phyloP scores from a whole-genome alignment of 148 eudicot species.

The Chenopodium quinoa region DNA sequence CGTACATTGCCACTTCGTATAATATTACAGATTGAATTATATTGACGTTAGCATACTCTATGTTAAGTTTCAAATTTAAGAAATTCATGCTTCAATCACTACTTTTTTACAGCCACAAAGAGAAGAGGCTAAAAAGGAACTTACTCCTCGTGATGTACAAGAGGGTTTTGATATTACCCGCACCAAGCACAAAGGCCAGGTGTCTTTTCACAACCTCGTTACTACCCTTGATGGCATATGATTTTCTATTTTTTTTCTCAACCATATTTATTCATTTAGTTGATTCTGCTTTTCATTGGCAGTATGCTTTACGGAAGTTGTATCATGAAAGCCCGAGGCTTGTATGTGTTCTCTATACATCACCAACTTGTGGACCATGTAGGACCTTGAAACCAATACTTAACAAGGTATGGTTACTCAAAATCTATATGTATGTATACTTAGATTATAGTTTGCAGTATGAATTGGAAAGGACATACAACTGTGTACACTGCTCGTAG shows the following conservation, averaged over 20 bases:
- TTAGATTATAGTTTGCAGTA: not conserved
- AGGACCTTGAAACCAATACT: constrained; percentile 97
- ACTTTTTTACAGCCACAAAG: constrained; percentile 52
- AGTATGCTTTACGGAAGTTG: constrained; percentile 96
- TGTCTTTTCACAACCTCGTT: constrained; percentile 32
- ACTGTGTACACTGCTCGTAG: not conserved
- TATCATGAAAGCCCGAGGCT: constrained; percentile 98
- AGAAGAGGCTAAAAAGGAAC: constrained; percentile 83
- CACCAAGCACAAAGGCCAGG: constrained; percentile 96
- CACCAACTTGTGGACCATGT: constrained; percentile 98
- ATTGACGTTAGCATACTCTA: too few relatives aligned
- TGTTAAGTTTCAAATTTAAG: not conserved
- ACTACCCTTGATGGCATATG: not conserved
- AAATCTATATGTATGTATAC: not conserved
- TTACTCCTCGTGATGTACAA: constrained; percentile 61
- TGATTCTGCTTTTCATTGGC: constrained; percentile 21
- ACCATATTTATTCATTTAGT: not conserved
- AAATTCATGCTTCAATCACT: not conserved
- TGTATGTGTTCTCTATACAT: constrained; percentile 77
- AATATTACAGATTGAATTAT: too few relatives aligned
- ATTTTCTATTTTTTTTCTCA: not conserved
- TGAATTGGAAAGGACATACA: not conserved
- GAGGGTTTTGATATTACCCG: constrained; percentile 72
- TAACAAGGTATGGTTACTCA: constrained; percentile 60
- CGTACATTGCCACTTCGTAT: not conserved